Conservation (phyloP, 306 rosid species). For the Trichosanthes truncata region DNA sequence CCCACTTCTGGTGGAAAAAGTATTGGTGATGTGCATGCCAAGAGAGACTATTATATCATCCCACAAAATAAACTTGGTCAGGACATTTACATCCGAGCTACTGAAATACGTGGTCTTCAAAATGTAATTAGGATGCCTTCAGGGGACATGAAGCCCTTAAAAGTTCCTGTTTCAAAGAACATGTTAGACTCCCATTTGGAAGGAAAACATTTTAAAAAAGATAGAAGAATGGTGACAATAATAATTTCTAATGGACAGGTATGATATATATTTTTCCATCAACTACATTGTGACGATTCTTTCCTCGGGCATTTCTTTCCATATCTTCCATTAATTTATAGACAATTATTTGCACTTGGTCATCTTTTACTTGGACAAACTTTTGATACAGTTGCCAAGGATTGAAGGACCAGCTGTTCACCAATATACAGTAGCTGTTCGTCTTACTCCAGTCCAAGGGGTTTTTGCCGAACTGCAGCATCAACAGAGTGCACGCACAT, state of each 20-base stretch:
- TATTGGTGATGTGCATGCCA: conserved; percentile 38
- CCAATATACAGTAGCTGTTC: conserved; percentile 65
- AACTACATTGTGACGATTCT: not conserved
- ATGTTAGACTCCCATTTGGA: conserved; percentile 82
- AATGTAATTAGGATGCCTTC: conserved; percentile 71
- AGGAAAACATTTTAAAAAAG: conserved; percentile 45
- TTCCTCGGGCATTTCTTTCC: not conserved
- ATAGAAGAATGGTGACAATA: conserved; percentile 61
- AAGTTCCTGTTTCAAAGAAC: conserved; percentile 88
- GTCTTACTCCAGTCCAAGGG: conserved; percentile 49
- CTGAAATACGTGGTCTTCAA: conserved; percentile 69
- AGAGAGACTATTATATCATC: conserved; percentile 60
- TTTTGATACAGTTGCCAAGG: conserved; percentile 58
- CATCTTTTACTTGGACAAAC: conserved; percentile 4
- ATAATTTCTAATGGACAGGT: conserved; percentile 79
- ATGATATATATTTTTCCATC: conserved; percentile 5
- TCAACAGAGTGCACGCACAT: conserved; percentile 85
- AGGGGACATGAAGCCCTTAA: conserved; percentile 80
- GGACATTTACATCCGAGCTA: conserved; percentile 84
- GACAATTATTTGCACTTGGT: not conserved
- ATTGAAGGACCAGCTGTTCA: conserved; percentile 49
- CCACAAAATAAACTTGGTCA: conserved; percentile 96
- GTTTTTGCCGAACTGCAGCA: conserved; percentile 32
- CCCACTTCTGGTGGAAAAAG: conserved; percentile 47
- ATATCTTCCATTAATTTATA: not conserved